A percentile compares a stretch with the other conserved stretches of the same genome.
Evolutionary conservation across 1,284 basidiomycete genomes (phyloP).

Genomic region (Rhizoctonia solani): DNA sequence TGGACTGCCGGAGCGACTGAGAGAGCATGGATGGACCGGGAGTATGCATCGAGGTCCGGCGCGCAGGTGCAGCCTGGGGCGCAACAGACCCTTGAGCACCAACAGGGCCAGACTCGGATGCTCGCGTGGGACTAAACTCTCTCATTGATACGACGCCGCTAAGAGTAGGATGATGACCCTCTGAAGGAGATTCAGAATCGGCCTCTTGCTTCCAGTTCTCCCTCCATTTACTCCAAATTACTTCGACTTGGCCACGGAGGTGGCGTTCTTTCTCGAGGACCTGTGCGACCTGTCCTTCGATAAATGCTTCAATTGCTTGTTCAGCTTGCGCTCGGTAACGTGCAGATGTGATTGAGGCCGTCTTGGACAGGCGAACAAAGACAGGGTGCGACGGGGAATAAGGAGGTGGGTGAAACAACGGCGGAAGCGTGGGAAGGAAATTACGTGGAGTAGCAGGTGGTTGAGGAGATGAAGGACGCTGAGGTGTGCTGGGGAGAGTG

Average conservation of each 20-base stretch:
- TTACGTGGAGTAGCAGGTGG: conserved; percentile 47
- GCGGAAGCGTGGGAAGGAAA: conserved; percentile 55
- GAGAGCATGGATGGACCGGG: conserved; percentile 27
- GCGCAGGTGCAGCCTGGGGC: neutral
- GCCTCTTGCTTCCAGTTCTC: conserved; percentile 52
- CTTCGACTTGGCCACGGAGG: conserved; percentile 62
- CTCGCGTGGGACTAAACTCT: conserved; percentile 26
- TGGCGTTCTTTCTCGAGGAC: conserved; percentile 59
- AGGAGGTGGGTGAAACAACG: conserved; percentile 72
- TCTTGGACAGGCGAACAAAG: conserved; percentile 63
- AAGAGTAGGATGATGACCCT: neutral
- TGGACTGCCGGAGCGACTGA: conserved; percentile 16
- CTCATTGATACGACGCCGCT: neutral
- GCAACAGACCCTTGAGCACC: conserved; percentile 2
- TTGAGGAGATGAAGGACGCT: conserved; percentile 42
- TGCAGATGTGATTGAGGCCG: conserved; percentile 61
- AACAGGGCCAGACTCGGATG: conserved; percentile 3
- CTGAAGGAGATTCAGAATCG: conserved; percentile 24
- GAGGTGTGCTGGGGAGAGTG: conserved; percentile 20
- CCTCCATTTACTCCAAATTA: conserved; percentile 64
- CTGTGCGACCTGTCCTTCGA: conserved; percentile 60
- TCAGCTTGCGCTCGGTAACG: conserved; percentile 61
- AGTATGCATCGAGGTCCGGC: neutral
- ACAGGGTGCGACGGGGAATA: conserved; percentile 74
- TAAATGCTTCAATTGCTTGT: conserved; percentile 58